These are phyloP conservation scores for Solanum etuberosum DNA, from an alignment of 257 asterid genomes.

Conservation along the genomic window DNA sequence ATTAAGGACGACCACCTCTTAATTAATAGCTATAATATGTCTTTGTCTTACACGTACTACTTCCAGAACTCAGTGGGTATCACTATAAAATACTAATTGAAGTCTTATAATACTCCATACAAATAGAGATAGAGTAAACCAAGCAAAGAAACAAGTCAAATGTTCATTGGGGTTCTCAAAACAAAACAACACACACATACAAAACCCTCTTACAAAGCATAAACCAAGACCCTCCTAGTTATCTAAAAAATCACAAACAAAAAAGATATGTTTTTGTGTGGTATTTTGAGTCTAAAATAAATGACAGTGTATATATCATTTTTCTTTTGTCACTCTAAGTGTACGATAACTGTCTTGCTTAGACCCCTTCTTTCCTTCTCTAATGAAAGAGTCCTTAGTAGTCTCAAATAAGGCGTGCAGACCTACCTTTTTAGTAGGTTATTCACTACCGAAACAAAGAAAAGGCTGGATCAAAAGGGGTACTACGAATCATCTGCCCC, in stretches of 20 bases:
- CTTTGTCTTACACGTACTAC: slow-evolving; percentile 2
- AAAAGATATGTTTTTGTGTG: too few relatives aligned
- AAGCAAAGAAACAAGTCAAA: slow-evolving; percentile 31
- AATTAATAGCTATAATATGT: not conserved
- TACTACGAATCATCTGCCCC: not conserved
- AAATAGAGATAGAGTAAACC: not conserved
- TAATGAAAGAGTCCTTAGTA: not conserved
- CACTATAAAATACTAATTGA: slow-evolving; percentile 61
- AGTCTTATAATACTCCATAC: slow-evolving; percentile 17
- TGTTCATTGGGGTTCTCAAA: slow-evolving; percentile 35
- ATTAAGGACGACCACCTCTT: not conserved
- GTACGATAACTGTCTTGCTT: not conserved
- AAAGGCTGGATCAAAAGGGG: not conserved
- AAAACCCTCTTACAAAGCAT: slow-evolving; percentile 22
- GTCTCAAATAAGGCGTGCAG: not conserved
- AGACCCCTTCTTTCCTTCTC: not conserved
- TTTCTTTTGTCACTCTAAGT: too few relatives aligned
- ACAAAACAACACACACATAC: not conserved
- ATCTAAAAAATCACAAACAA: not conserved
- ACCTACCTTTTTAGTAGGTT: not conserved
- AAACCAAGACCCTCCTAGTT: not conserved
- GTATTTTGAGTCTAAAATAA: too few relatives aligned
- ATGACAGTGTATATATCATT: too few relatives aligned
- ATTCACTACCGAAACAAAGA: not conserved
- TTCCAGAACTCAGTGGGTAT: slow-evolving; percentile 7